Base-by-base conservation (phyloP, 129 eudicot species). In the Centaurea solstitialis region DNA sequence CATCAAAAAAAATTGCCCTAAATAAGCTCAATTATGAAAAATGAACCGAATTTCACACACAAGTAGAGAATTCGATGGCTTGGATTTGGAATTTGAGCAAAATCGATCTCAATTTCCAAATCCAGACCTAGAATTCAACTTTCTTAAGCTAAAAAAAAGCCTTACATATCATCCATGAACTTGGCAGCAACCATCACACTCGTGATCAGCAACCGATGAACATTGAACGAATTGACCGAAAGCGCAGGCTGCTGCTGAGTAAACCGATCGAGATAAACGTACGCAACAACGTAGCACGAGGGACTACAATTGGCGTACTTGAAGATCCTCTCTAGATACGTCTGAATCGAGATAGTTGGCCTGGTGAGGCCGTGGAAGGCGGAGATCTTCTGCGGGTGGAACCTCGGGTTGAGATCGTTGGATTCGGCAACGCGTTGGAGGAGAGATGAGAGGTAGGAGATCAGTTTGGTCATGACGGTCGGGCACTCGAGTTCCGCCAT, bases 141-240 rank as follows among this genome's bases (percentile, higher is more conserved):
- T 5, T 17, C 0, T 23, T 13, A 66, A 23, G 45, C 8, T 20
- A 68, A 35, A 57, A 57, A 80, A 50, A 45, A 45, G 3, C 86
- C 97, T 94, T 81, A 94, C 98, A 89, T 78, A 33, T 94, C 98
- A 86, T 94, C 98, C 97, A 94, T 84, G 90, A 94, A 94, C 79
- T 94, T 94, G 17, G 96, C 97, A 76, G 98, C 92, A 65, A 92
- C 74, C 97, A 94, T 89, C 57, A 94, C 97, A 87, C 97, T 94
- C 9, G 98, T 92, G 73, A 92, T 90, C 70, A 94, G 91, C 87
- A 94, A 78, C 30, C 98, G 92, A 76, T 94, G 98, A 43, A 94
- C 96, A 80, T 90, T 92, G 75, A 87, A 86, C 0, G 97, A 90
- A 57, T 90, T 90, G 70, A 94, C 84, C 12, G 89, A 88, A 85